phyloP scores from a whole-genome alignment of 306 rosid genomes.

The Potentilla sterilis region DNA sequence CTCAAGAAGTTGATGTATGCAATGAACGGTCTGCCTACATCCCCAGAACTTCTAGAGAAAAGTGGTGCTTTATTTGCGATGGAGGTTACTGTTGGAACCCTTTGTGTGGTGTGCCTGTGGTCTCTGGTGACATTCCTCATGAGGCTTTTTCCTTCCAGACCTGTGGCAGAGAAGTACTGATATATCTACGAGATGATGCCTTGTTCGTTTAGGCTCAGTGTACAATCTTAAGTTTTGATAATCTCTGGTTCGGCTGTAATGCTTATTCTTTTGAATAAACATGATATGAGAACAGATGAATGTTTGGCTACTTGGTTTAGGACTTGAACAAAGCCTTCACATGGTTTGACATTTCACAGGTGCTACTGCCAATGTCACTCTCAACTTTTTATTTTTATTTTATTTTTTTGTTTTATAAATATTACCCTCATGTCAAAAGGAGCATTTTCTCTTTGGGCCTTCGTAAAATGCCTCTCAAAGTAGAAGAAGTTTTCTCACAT shows the following conservation, averaged over 20 bases:
- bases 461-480: too few relatives aligned
- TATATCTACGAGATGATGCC: slow-evolving; percentile 7
- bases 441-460: too few relatives aligned
- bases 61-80: slow-evolving; percentile 63
- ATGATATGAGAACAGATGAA: not conserved
- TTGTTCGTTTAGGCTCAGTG: not conserved
- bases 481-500: too few relatives aligned
- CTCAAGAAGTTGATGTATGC: slow-evolving; percentile 55
- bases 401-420: too few relatives aligned
- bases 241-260: not conserved
- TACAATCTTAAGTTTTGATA: not conserved
- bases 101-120: slow-evolving; percentile 79
- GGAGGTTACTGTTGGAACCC: slow-evolving; percentile 53
- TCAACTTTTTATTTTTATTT: too few relatives aligned
- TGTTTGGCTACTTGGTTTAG: not conserved
- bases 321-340: too few relatives aligned
- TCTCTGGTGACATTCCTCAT: slow-evolving; percentile 75
- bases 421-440: too few relatives aligned
- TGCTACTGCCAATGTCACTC: too few relatives aligned
- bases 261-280: not conserved
- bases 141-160: slow-evolving; percentile 93
- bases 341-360: too few relatives aligned
- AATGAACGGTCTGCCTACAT: slow-evolving; percentile 48
- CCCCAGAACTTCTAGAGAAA: slow-evolving; percentile 57
- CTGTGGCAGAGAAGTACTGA: slow-evolving; percentile 83